A percentile compares a stretch with the other conserved stretches of the same genome.
phyloP scores from a whole-genome alignment of 495 filamentous ascomycete genomes.

The Evernia prunastri region DNA sequence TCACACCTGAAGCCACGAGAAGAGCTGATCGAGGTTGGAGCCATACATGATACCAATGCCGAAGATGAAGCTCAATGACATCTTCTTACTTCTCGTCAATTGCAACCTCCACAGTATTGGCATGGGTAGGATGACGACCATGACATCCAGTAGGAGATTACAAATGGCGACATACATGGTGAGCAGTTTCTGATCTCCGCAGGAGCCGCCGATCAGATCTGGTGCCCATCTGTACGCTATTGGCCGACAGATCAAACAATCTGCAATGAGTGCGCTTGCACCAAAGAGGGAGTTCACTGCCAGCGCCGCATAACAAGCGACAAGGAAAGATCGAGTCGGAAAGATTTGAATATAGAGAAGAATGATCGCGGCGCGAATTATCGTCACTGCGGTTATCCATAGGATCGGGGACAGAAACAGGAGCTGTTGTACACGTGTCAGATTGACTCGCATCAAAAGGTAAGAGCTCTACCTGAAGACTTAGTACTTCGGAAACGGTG shows the following conservation, averaged over 20 bases:
- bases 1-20: not conserved
- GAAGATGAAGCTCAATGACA: not conserved
- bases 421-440: not conserved
- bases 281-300: not conserved
- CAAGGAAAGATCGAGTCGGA: not conserved
- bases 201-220: not conserved
- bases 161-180: not conserved
- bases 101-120: not conserved
- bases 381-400: not conserved
- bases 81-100: not conserved
- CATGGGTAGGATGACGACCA: not conserved
- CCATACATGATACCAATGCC: not conserved
- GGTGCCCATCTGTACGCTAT: slow-evolving; percentile 5
- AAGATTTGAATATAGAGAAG: not conserved
- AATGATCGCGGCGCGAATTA: not conserved
- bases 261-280: not conserved
- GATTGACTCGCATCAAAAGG: not conserved
- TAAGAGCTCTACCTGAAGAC: not conserved
- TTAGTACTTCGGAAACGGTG: not conserved
- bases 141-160: not conserved
- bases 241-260: not conserved
- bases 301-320: not conserved
- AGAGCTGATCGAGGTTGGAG: not conserved
- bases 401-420: not conserved
- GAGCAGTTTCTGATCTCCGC: not conserved